Percentiles rank a stretch among this genome's conserved stretches.
Conservation (phyloP, 169 alveolate genomes). For the Perkinsus olseni region DNA sequence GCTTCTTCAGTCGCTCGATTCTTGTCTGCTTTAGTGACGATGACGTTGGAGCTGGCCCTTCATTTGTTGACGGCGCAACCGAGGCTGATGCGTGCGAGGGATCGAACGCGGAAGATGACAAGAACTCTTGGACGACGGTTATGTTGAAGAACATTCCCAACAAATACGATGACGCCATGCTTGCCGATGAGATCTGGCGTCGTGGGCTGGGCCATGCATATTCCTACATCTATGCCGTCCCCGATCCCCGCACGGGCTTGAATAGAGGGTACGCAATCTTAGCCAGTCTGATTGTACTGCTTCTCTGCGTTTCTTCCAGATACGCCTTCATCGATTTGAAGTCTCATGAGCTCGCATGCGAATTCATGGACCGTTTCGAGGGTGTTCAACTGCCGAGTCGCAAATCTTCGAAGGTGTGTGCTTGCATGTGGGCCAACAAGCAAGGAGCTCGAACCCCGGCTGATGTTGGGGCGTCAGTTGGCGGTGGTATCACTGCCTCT, state of each 20-base stretch:
- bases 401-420: not conserved
- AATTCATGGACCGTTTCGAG: not conserved
- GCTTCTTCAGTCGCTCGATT: too few species aligned
- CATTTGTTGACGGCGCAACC: too few species aligned
- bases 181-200: slow-evolving; percentile 1
- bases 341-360: not conserved
- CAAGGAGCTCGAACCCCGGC: not conserved
- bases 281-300: not conserved
- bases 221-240: not conserved
- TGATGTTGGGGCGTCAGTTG: not conserved
- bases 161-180: slow-evolving; percentile 41
- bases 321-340: not conserved
- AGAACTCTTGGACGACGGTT: slow-evolving; percentile 12
- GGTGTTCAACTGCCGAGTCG: not conserved
- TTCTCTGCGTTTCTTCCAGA: not conserved
- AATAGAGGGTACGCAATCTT: not conserved
- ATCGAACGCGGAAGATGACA: too few species aligned
- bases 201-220: not conserved
- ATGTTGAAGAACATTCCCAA: slow-evolving; percentile 59
- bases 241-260: not conserved
- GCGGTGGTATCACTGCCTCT: not conserved
- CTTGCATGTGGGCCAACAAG: not conserved
- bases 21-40: too few species aligned
- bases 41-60: too few species aligned
- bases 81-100: too few species aligned